phyloP scores from a whole-genome alignment of 192 early-diverging fungal genomes.

The Backusella parvicylindrica region DNA sequence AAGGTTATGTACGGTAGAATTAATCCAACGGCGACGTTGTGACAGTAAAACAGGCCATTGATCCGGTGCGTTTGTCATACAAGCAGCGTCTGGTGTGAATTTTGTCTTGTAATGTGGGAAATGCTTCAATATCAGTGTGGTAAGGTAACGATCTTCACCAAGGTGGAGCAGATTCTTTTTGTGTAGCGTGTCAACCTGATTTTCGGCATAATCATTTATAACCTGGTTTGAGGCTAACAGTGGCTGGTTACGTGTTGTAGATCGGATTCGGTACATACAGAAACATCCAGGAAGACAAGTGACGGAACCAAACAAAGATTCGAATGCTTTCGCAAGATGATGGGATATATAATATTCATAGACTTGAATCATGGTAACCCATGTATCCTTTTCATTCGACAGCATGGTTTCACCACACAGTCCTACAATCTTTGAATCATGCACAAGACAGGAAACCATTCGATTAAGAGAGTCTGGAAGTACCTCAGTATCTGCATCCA shows the following conservation, averaged over 20 bases:
- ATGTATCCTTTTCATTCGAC: constrained; percentile 88
- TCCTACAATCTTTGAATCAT: constrained; percentile 80
- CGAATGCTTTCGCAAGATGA: constrained; percentile 95
- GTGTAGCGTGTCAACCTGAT: constrained; percentile 94
- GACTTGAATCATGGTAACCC: constrained; percentile 98
- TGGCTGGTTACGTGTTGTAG: constrained; percentile 84
- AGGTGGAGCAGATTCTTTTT: constrained; percentile 98
- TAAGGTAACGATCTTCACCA: constrained; percentile 99
- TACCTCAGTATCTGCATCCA: constrained; percentile 82
- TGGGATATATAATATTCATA: constrained; percentile 99
- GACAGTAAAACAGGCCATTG: constrained; percentile 91
- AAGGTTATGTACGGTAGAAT: constrained; percentile 98
- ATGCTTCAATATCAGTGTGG: constrained; percentile 91
- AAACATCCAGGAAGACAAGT: constrained; percentile 99
- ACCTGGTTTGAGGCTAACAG: constrained; percentile 85
- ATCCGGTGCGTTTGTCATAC: constrained; percentile 92
- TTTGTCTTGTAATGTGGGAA: constrained; percentile 95
- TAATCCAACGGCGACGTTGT: constrained; percentile 99
- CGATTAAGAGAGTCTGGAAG: constrained; percentile 82
- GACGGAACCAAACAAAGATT: constrained; percentile 95
- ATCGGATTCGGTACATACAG: constrained; percentile 96
- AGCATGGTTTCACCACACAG: constrained; percentile 95
- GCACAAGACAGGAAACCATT: constrained; percentile 76
- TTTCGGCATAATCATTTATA: constrained; percentile 92
- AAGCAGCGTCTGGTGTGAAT: constrained; percentile 90